A percentile compares a stretch with the other conserved stretches of the same genome.
phyloP scores from a whole-genome alignment of 129 eudicot genomes.

The Helianthus tuberosus region DNA sequence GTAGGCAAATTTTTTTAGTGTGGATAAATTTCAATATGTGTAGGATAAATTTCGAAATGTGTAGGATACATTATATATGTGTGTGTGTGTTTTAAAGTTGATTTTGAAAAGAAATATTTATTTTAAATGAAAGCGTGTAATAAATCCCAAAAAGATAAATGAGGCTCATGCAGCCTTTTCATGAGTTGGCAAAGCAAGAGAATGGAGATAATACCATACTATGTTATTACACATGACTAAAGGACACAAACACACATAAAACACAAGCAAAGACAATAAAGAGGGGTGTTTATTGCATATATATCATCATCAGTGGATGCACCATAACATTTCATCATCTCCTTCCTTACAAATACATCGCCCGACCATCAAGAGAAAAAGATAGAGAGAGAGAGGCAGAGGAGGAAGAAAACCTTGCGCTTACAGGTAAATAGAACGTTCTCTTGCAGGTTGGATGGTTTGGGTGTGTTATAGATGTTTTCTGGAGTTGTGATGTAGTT shows the following conservation, averaged over 20 bases:
- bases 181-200: background rate
- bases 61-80: no score
- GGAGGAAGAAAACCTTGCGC: background rate
- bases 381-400: no score
- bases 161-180: slow-evolving; percentile 4
- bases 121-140: no score
- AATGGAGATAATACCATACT: background rate
- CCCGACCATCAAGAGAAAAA: no score
- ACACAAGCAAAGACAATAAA: background rate
- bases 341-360: background rate
- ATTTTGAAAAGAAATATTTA: no score
- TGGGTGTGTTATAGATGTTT: background rate
- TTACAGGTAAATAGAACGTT: background rate
- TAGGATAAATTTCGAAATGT: no score
- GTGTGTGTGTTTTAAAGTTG: no score
- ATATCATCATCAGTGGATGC: background rate
- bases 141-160: background rate
- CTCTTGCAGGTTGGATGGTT: background rate
- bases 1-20: no score
- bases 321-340: no score
- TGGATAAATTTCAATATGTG: no score
- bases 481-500: background rate
- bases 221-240: no score
- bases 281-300: background rate
- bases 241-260: background rate